Percentiles rank a stretch among this genome's conserved stretches.
Conservation (phyloP, 495 filamentous ascomycete species). For the Neurospora discreta region DNA sequence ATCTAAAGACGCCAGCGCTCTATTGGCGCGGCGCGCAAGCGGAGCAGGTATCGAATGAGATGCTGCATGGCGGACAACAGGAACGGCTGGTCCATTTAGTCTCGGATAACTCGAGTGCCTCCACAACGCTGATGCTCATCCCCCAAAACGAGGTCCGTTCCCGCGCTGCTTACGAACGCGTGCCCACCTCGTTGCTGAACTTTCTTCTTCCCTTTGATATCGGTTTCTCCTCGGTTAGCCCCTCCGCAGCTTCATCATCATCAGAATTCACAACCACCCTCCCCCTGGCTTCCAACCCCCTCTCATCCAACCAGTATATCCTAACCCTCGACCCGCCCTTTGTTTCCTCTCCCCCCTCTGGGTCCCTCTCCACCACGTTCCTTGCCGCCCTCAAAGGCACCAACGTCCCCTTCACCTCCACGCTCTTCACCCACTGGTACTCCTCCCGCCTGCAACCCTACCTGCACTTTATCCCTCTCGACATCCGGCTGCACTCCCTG, state of each 20-base stretch:
- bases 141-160: constrained; percentile 14
- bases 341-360: neutral
- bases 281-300: neutral
- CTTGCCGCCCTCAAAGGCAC: constrained; percentile 40
- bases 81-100: constrained; percentile 52
- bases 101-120: constrained; percentile 36
- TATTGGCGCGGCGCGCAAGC: constrained; percentile 51
- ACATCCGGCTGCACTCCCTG: constrained; percentile 54
- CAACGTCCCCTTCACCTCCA: constrained; percentile 51
- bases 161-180: constrained; percentile 24
- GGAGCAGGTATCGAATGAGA: constrained; percentile 19
- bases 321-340: constrained; percentile 47
- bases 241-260: neutral
- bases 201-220: constrained; percentile 27
- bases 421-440: constrained; percentile 66
- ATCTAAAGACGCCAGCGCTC: constrained; percentile 40
- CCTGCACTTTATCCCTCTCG: constrained; percentile 69
- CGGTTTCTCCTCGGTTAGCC: constrained; percentile 17
- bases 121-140: constrained; percentile 28
- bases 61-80: constrained; percentile 32
- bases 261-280: neutral
- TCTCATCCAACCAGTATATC: constrained; percentile 33
- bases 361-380: neutral
- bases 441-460: constrained; percentile 59
- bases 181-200: constrained; percentile 23